These are phyloP conservation scores for Rickenella mellea DNA, from an alignment of 768 basidiomycete genomes.

Conservation along the genomic window DNA sequence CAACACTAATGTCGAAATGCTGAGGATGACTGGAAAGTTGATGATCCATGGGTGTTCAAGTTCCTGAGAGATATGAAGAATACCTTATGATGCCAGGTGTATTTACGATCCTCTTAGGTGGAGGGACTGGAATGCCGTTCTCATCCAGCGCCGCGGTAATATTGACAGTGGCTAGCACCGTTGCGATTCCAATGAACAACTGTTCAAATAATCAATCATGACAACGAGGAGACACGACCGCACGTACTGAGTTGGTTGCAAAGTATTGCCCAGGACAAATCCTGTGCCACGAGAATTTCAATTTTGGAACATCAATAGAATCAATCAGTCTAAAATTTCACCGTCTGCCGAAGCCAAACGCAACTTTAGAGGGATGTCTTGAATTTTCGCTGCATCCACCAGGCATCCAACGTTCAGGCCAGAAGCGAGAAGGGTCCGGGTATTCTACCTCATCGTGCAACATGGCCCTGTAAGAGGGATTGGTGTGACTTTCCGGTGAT, in stretches of 20 bases:
- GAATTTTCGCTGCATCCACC: neutral
- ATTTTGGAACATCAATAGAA: neutral
- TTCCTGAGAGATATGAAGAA: too few relatives aligned
- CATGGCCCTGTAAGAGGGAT: slow-evolving; percentile 24
- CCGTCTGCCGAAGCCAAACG: slow-evolving; percentile 3
- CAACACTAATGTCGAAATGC: too few relatives aligned
- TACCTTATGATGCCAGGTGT: too few relatives aligned
- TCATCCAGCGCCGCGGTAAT: slow-evolving; percentile 1
- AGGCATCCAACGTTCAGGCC: slow-evolving; percentile 36
- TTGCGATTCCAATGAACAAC: slow-evolving; percentile 4
- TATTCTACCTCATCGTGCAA: slow-evolving; percentile 30
- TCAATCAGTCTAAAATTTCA: neutral
- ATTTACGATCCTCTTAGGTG: too few relatives aligned
- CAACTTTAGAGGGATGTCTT: slow-evolving; percentile 1
- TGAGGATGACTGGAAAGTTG: too few relatives aligned
- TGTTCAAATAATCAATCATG: neutral
- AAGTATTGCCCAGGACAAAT: neutral
- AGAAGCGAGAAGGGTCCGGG: slow-evolving; percentile 42
- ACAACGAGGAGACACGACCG: neutral
- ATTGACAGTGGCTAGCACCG: slow-evolving; percentile 3
- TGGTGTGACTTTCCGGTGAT: too few relatives aligned
- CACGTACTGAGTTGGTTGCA: neutral
- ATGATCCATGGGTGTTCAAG: too few relatives aligned
- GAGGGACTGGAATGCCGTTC: neutral
- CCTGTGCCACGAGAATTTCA: neutral